These are phyloP conservation scores for Globisporangium polare DNA, from an alignment of 352 stramenopile genomes.

Conservation along the genomic window DNA sequence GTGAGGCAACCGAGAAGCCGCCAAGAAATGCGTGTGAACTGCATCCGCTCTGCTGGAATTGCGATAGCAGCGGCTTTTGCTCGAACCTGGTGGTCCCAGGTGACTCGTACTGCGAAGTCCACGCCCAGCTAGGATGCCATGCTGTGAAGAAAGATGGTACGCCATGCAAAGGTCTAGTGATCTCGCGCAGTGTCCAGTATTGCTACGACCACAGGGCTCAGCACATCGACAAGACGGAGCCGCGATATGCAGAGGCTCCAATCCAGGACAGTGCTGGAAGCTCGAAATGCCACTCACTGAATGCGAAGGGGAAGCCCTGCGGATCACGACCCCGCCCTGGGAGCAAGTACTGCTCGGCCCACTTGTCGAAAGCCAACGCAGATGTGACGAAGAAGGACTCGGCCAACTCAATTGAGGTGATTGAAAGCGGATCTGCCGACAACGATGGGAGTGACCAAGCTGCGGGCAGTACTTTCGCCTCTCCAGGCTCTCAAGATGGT, in stretches of 20 bases:
- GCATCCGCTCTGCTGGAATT: slow-evolving; percentile 50
- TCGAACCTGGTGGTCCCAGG: slow-evolving; percentile 25
- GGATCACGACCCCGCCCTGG: slow-evolving; percentile 23
- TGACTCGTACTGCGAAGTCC: slow-evolving; percentile 40
- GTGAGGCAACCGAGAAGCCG: slow-evolving; percentile 29
- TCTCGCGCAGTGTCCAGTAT: slow-evolving; percentile 27
- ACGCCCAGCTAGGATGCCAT: slow-evolving; percentile 15
- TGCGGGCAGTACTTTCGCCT: neutral
- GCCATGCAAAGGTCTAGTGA: slow-evolving; percentile 30
- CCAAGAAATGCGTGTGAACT: slow-evolving; percentile 50
- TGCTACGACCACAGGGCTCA: slow-evolving; percentile 26
- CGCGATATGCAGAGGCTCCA: neutral
- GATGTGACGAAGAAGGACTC: neutral
- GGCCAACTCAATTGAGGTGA: neutral
- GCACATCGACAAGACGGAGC: neutral
- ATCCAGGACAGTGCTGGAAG: neutral
- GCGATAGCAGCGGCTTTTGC: slow-evolving; percentile 29
- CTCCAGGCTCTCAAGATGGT: neutral
- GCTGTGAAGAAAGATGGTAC: slow-evolving; percentile 26
- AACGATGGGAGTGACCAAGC: neutral
- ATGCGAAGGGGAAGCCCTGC: slow-evolving; percentile 45
- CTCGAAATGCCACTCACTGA: slow-evolving; percentile 29
- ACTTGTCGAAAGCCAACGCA: slow-evolving; percentile 13
- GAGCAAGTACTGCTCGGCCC: slow-evolving; percentile 34
- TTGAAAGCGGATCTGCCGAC: neutral